Conservation (phyloP, 2,329 filamentous ascomycete species). For the Berkeleyomyces basicola region DNA sequence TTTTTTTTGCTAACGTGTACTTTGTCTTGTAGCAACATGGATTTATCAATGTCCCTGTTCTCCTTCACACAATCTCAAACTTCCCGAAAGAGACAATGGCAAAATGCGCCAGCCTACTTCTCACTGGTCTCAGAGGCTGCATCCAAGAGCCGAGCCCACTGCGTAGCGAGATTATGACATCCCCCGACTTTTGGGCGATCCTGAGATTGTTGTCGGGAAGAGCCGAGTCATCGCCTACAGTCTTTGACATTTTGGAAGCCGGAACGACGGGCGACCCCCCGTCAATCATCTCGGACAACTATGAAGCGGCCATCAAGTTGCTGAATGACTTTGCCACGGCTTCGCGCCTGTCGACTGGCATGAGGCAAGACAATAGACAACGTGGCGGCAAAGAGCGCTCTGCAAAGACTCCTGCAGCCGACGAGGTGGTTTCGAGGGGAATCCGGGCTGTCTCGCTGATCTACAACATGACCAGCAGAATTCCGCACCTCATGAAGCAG, state of each 20-base stretch:
- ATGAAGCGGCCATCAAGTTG: constrained; percentile 69
- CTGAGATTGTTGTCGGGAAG: constrained; percentile 57
- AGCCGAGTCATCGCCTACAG: constrained; percentile 53
- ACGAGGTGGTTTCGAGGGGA: constrained; percentile 33
- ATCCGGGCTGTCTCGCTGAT: constrained; percentile 69
- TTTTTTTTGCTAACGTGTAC: constrained; percentile 17
- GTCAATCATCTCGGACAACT: constrained; percentile 87
- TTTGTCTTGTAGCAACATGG: constrained; percentile 54
- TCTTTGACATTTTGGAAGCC: constrained; percentile 75
- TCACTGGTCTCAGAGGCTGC: constrained; percentile 66
- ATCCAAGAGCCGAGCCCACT: constrained; percentile 62
- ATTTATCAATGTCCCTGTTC: constrained; percentile 78
- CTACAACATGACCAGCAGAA: constrained; percentile 63
- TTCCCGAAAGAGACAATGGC: constrained; percentile 64
- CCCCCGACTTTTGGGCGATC: constrained; percentile 93
- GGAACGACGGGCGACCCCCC: constrained; percentile 58
- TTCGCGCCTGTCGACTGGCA: background rate
- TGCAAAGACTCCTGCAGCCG: background rate
- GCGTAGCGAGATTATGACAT: constrained; percentile 84
- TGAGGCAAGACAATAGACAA: constrained; percentile 2
- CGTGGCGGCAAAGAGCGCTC: background rate
- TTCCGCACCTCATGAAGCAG: constrained; percentile 76
- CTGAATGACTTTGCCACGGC: constrained; percentile 82
- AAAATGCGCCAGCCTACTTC: constrained; percentile 56
- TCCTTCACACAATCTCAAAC: constrained; percentile 80